Base-by-base conservation (phyloP, 257 asterid species). In the Plantago major region DNA sequence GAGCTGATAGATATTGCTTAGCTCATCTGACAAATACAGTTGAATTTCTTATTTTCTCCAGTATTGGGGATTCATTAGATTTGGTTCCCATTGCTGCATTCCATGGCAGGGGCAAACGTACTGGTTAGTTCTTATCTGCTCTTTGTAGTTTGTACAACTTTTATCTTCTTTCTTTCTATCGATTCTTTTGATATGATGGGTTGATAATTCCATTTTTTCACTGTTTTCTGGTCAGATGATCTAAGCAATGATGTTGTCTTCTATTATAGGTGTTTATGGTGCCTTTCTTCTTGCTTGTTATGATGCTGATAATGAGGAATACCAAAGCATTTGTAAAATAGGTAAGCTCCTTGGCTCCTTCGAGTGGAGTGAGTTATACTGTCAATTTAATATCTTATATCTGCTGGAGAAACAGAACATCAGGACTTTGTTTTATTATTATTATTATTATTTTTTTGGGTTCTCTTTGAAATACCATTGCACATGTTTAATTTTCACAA, bases 21-120 rank as follows among this genome's bases (percentile, higher is more conserved):
- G 61, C 64, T 72, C 60, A 42, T 46, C 55, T 33, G 42, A 40
- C 55, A 46, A 58, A 28, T 75, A 46, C 46, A 12, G 13, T 64
- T 64, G 13, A 30, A 63, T 52, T 37, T 45, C 60, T n/a, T 66
- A 40, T 73, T 54, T 58, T 67, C 63, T 78, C 67, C 92, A 93
- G 97, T 67, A 74, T 84, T 68, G 97, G 95, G 3, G 99, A 93
- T 79, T 93, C 97, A 1, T 69, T 93, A 69, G 99, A 93, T 79
- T 78, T 93, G 92, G 97, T 87, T 46, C 99, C 96, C n/a, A 87
- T 89, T 73, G 99, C 89, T 55, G 97, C 94, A 71, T 93, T 87
- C 68, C 96, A 93, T 71, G 97, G 97, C 63, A 76, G 81, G 69
- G 99, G 99, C 38, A 93, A 93, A 73, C 96, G 95, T 52, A 79